Conservation (phyloP, 768 basidiomycete species). For the Jaapia argillacea region DNA sequence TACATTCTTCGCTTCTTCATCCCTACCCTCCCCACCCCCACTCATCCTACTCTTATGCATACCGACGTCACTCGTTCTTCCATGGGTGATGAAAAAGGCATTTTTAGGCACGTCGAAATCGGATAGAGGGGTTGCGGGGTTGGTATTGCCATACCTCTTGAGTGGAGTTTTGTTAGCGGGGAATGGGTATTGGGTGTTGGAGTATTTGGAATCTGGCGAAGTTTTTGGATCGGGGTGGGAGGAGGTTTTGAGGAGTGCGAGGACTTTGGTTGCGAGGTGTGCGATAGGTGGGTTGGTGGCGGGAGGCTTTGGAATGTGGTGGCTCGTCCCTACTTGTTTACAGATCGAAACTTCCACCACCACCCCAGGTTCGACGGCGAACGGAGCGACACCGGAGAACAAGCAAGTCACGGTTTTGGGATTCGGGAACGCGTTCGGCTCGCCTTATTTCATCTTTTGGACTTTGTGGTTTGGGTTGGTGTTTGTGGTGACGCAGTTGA, state of each 20-base stretch:
- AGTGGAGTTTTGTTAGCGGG: constrained; percentile 49
- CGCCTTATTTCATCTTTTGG: constrained; percentile 82
- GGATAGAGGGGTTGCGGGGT: constrained; percentile 58
- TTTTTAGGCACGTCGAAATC: constrained; percentile 63
- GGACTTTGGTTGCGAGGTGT: constrained; percentile 55
- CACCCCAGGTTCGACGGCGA: not conserved
- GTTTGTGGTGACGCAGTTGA: constrained; percentile 63
- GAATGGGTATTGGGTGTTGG: constrained; percentile 67
- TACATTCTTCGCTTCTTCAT: constrained; percentile 78
- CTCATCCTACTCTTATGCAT: constrained; percentile 48
- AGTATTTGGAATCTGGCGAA: constrained; percentile 60
- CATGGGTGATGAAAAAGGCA: constrained; percentile 41
- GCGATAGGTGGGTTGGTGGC: constrained; percentile 41
- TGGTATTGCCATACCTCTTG: constrained; percentile 52
- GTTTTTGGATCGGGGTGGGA: constrained; percentile 32
- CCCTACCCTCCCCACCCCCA: constrained; percentile 54
- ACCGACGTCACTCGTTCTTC: constrained; percentile 44
- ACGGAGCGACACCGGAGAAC: constrained; percentile 14
- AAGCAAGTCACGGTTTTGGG: constrained; percentile 58
- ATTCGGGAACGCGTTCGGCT: constrained; percentile 84
- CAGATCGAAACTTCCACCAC: constrained; percentile 28
- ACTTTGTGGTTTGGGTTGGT: constrained; percentile 50
- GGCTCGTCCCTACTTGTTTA: constrained; percentile 63
- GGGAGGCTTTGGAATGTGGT: constrained; percentile 60
- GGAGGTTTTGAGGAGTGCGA: constrained; percentile 32